Evolutionary conservation across 805 yeast species (phyloP), one percentile per base, ranked within the genome.

Genomic region (Candida koratica): DNA sequence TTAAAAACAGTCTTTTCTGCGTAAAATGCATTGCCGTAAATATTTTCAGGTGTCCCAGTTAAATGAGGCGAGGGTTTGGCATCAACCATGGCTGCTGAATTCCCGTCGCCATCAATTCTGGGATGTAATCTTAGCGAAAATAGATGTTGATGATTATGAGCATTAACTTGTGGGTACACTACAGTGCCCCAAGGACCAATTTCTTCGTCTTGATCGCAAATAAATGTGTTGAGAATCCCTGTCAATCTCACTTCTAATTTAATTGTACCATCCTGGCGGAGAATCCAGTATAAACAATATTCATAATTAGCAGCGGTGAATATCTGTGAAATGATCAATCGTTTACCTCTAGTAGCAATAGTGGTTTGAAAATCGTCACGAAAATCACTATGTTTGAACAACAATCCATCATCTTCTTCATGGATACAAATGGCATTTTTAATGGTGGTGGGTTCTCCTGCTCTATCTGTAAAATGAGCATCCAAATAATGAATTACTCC

Each of bases 231-330:
- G 64, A 84, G 70, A 45, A 84, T 84, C 64, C 94, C 94, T 19
- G 93, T 83, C 45, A 84, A 73, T 64, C 84, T 79, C 51, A 84
- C 70, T 55, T 84, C 93, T 48, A 84, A 69, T 63, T 80, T 81
- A 61, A 84, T 81, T 31, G 87, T 77, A 55, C 90, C 94, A 59
- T 83, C 93, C 66, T 83, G 88, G 69, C 82, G 74, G 65, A 84
- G 80, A 46, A 69, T 77, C 87, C 88, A 84, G 71, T 84, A 84
- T 55, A 84, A 67, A 64, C 88, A 81, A 69, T 84, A 84, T 67
- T 84, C 94, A 57, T 82, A 82, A 71, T 84, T 84, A 33, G 89
- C 87, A 49, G 90, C 90, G 33, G 94, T 84, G 67, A 84, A 84
- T 55, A 84, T 81, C 63, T 84, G 90, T 16, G 89, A 82, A 38